Conservation (phyloP, 371 early-diverging fungal genomes). For the Entomophthora muscae region DNA sequence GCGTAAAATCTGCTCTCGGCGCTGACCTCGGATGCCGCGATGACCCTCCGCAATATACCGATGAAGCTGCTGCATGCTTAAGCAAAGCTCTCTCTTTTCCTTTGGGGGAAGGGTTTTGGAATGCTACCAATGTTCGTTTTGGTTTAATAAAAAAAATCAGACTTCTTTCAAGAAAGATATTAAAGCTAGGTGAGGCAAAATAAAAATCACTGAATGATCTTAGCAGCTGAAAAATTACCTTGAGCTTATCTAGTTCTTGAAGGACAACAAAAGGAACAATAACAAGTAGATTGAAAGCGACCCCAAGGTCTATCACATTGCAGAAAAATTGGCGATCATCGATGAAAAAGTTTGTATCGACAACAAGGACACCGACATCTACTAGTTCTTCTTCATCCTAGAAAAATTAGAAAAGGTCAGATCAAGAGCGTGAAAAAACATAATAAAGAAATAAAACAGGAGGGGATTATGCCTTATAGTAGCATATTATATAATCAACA, state of each 20-base stretch:
- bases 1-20: not conserved
- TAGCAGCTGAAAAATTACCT: too few relatives aligned
- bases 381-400: not conserved
- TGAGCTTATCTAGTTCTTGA: not conserved
- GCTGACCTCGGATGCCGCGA: not conserved
- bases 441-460: too few relatives aligned
- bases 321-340: not conserved
- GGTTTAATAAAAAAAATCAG: too few relatives aligned
- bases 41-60: not conserved
- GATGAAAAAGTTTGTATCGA: slow-evolving; percentile 5
- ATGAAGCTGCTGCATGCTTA: not conserved
- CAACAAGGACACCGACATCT: not conserved
- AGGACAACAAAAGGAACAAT: not conserved
- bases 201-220: too few relatives aligned
- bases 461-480: too few relatives aligned
- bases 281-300: not conserved
- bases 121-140: not conserved
- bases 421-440: too few relatives aligned
- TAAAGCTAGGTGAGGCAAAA: too few relatives aligned
- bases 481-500: too few relatives aligned
- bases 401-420: too few relatives aligned
- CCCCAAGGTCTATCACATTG: not conserved
- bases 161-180: too few relatives aligned
- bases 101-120: not conserved
- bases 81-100: not conserved